A percentile compares a stretch with the other conserved stretches of the same genome.
These are phyloP conservation scores for Phytophthora podocarpi DNA, from an alignment of 352 stramenopile species.

Conservation along the genomic window DNA sequence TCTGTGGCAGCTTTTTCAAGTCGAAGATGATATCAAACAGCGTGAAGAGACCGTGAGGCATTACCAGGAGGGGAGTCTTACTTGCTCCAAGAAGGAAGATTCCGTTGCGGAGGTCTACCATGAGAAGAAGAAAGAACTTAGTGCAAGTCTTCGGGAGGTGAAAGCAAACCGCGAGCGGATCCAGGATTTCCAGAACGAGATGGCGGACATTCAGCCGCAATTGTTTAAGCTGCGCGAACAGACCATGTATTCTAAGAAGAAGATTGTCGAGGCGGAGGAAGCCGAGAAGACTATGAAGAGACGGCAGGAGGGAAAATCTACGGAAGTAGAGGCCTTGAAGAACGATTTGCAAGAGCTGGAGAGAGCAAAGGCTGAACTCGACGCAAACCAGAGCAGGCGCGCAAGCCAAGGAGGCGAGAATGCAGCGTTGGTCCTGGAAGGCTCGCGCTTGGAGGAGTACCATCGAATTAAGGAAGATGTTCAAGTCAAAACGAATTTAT, in stretches of 20 bases:
- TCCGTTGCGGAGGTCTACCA: slow-evolving; percentile 47
- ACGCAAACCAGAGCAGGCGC: slow-evolving; percentile 43
- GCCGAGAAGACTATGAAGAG: slow-evolving; percentile 66
- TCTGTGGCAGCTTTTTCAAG: slow-evolving; percentile 96
- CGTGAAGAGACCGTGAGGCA: slow-evolving; percentile 79
- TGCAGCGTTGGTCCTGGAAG: slow-evolving; percentile 62
- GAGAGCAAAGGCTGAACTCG: slow-evolving; percentile 59
- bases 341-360: slow-evolving; percentile 72
- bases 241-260: slow-evolving; percentile 82
- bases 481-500: slow-evolving; percentile 69
- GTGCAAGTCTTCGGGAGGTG: slow-evolving; percentile 52
- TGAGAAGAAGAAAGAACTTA: slow-evolving; percentile 81
- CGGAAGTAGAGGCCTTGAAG: slow-evolving; percentile 84
- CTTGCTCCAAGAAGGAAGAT: slow-evolving; percentile 58
- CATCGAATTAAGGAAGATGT: slow-evolving; percentile 82
- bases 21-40: slow-evolving; percentile 89
- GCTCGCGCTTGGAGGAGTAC: slow-evolving; percentile 76
- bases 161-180: slow-evolving; percentile 73
- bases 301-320: slow-evolving; percentile 82
- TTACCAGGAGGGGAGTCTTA: slow-evolving; percentile 48
- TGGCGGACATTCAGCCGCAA: slow-evolving; percentile 81
- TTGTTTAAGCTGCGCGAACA: slow-evolving; percentile 90
- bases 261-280: slow-evolving; percentile 56
- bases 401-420: slow-evolving; percentile 47
- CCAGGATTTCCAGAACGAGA: slow-evolving; percentile 79